Conservation (phyloP, 257 asterid genomes). For the Solanum tarapatanum region DNA sequence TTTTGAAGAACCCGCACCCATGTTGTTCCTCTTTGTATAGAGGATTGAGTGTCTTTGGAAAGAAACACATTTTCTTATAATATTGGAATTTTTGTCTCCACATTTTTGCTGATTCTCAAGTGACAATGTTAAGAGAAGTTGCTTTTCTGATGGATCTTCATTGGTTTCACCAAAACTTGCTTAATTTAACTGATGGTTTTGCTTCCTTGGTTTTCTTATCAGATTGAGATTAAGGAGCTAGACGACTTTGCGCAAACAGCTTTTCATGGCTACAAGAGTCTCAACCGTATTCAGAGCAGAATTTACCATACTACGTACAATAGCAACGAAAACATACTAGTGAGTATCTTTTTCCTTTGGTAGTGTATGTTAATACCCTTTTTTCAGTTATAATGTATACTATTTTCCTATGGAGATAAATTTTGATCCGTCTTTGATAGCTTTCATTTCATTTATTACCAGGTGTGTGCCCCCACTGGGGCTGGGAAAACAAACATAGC, state of each 20-base stretch:
- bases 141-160: not conserved
- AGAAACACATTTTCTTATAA: not conserved
- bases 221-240: conserved; percentile 94
- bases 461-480: conserved; percentile 99
- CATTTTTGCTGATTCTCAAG: not conserved
- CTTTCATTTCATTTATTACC: conserved; percentile 19
- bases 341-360: conserved; percentile 17
- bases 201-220: conserved; percentile 13
- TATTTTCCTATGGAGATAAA: conserved; percentile 3
- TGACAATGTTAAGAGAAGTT: not conserved
- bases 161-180: not conserved
- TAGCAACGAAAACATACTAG: conserved; percentile 83
- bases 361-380: not conserved
- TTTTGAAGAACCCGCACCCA: not conserved
- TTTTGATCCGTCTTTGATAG: conserved; percentile 11
- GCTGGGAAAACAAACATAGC: conserved; percentile 99
- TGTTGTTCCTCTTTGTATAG: not conserved
- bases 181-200: not conserved
- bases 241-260: conserved; percentile 98
- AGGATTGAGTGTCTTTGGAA: not conserved
- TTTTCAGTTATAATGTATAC: not conserved
- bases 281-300: conserved; percentile 95
- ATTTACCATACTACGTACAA: conserved; percentile 78
- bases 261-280: conserved; percentile 86
- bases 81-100: not conserved